Base-by-base conservation (phyloP, 257 asterid species). In the Salvia splendens region DNA sequence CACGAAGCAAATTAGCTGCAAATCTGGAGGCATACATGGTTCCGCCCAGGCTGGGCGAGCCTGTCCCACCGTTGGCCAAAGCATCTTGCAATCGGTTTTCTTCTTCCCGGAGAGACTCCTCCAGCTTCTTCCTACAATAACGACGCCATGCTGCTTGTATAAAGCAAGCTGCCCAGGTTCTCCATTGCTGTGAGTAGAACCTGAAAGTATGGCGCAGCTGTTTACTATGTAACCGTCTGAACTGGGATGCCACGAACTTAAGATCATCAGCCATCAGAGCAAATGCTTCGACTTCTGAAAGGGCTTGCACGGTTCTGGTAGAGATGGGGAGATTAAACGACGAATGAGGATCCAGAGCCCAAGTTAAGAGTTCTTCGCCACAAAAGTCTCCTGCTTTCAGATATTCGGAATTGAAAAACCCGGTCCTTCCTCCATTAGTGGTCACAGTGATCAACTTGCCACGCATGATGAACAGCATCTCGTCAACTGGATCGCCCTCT, bases 401-500 rank as follows among this genome's bases (percentile, higher is more conserved):
- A 75, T 73, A 71, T 61, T 84, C 97, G 0, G 96, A 84, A 77
- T 94, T 94, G 58, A 94, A 87, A 55, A 94, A 94, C 5, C 96
- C 99, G 0, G 97, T 94, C 55, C 96, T 74, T 53, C 99, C 99
- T 41, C 97, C 99, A 51, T 91, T 91, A 3, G 99, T 94, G 20
- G 99, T 94, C 65, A 82, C 91, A 0, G 96, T 85, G 12, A 83
- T 78, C 65, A 91, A 64, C 56, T 87, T 87, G 0, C 97, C 99
- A 2, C 99, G 89, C 96, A 94, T 94, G 7, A 94, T 75, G 20
- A 94, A 85, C 62, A 93, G 77, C 99, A 93, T 93, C 73, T 85
- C 97, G n/a, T 93, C 96, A 3, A 93, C 99, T 2, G 96, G 99
- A 58, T 93, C 99, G 20, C 97, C 99, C 75, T 93, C 97, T 30